Conservation (phyloP, 2,329 filamentous ascomycete species). For the Colletotrichum ledebouriae region DNA sequence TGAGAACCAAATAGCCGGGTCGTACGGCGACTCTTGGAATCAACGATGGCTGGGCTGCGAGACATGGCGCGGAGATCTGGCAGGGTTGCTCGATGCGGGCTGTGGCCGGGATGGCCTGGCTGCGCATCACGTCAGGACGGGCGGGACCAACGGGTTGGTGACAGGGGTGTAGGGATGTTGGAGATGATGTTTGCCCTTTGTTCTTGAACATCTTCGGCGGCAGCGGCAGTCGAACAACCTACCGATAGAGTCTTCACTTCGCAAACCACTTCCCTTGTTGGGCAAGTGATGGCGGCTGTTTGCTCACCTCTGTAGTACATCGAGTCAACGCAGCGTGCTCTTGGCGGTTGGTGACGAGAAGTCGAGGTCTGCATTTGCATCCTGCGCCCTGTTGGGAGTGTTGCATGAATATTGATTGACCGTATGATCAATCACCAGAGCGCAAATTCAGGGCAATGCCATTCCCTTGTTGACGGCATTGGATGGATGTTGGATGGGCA, state of each 20-base stretch:
- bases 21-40: too few relatives aligned
- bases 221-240: slow-evolving; percentile 11
- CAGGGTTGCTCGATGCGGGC: slow-evolving; percentile 11
- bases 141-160: slow-evolving; percentile 17
- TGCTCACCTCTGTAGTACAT: slow-evolving; percentile 1
- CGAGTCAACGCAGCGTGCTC: slow-evolving; percentile 9
- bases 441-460: background rate
- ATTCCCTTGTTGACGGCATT: background rate
- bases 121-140: slow-evolving; percentile 26
- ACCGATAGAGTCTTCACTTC: background rate
- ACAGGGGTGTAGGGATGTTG: background rate
- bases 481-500: background rate
- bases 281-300: slow-evolving; percentile 1
- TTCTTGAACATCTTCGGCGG: background rate
- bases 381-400: slow-evolving; percentile 1
- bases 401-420: slow-evolving; percentile 16
- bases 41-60: slow-evolving; percentile 11
- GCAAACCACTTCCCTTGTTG: slow-evolving; percentile 6
- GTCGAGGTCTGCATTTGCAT: slow-evolving; percentile 30
- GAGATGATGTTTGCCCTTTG: slow-evolving; percentile 13
- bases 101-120: slow-evolving; percentile 11
- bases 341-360: slow-evolving; percentile 39
- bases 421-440: slow-evolving; percentile 9
- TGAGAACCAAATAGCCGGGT: too few relatives aligned
- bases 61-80: background rate